Evolutionary conservation across 2,329 filamentous ascomycete genomes (phyloP), one percentile per base, ranked within the genome.

Genomic region (Epichloe glyceriae): DNA sequence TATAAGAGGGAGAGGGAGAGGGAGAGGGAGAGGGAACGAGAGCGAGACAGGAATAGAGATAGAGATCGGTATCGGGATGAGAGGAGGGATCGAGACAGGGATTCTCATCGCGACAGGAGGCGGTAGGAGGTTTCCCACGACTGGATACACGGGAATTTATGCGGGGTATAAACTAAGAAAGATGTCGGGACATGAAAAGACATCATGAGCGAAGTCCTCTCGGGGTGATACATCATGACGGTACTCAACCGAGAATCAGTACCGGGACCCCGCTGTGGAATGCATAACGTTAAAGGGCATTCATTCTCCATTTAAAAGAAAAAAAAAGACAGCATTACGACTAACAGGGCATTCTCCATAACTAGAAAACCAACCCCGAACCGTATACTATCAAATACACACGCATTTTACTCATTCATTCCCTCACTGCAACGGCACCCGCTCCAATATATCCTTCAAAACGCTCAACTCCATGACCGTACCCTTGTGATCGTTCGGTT

Each of bases 1-100:
- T 75, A 78, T 55, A 76, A 75, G 57, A 62, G 65, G 20, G 72
- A 75, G 53, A 62, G 70, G 20, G 71, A 74, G 10, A 60, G 68
- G 19, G 72, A 74, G 53, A 61, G 67, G 46, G 66, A 69, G 30
- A 61, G 67, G 30, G 68, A 71, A 60, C 65, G 57, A 66, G 64
- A 65, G 12, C 57, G 61, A 50, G 53, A 60, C 38, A 26, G 22
- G 22, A 26, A 61, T 34, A 50, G 38, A 19, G 55, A 60, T 17
- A 50, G 54, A 7, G 42, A 42, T 20, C 4, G 50, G 15, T 22
- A 46, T 4, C 15, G 26, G 11, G 35, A 51, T 12, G 50, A 50
- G n/a, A 50, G 49, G 26, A 40, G 46, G 46, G 40, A 39, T 15
- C 45, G 41, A 20, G 15, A 45, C 33, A 39, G 53, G 6, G 51